These are phyloP conservation scores for Fusarium chlamydosporum DNA, from an alignment of 2,329 filamentous ascomycete genomes.

Conservation along the genomic window DNA sequence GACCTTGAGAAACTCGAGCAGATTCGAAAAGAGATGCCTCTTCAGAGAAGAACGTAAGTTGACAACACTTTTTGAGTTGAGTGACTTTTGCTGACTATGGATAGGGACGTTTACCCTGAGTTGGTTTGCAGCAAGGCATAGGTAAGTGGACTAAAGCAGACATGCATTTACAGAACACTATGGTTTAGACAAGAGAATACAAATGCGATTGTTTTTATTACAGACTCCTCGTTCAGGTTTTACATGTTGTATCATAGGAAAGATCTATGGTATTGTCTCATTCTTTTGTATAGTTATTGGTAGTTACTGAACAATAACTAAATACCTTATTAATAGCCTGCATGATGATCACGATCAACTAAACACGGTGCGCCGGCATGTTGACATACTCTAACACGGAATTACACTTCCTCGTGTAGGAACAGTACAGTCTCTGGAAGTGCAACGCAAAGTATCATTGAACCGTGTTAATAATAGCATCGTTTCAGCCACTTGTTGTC, in stretches of 20 bases:
- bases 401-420: not conserved
- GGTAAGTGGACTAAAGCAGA: not conserved
- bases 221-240: not conserved
- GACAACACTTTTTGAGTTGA: not conserved
- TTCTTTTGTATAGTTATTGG: not conserved
- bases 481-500: not conserved
- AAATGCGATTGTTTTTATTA: not conserved
- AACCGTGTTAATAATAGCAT: not conserved
- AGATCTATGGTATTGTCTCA: not conserved
- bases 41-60: slow-evolving; percentile 67
- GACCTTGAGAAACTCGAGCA: slow-evolving; percentile 63
- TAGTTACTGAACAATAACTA: not conserved
- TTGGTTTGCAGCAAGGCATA: slow-evolving; percentile 23
- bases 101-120: slow-evolving; percentile 48
- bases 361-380: not conserved
- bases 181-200: not conserved
- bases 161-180: not conserved
- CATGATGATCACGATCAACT: not conserved
- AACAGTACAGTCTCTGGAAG: not conserved
- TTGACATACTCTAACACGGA: not conserved
- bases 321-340: not conserved
- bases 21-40: slow-evolving; percentile 67
- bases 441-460: not conserved
- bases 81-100: slow-evolving; percentile 11
- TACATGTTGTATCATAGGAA: not conserved